phyloP scores from a whole-genome alignment of 1,284 basidiomycete genomes.

The Puccinia sorghi region DNA sequence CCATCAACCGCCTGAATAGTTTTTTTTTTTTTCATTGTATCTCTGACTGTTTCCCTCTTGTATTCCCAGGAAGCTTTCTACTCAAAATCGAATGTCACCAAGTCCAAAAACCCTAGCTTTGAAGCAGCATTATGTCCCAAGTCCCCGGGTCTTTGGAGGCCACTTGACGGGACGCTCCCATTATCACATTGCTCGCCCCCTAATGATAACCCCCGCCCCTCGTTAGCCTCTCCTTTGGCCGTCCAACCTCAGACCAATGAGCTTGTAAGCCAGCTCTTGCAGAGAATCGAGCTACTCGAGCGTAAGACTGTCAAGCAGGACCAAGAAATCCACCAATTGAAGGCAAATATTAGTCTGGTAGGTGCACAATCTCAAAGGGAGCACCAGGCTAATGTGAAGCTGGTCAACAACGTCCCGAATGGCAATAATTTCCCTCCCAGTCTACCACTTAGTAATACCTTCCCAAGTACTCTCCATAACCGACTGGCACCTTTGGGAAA shows the following conservation, averaged over 20 bases:
- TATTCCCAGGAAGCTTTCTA: constrained; percentile 46
- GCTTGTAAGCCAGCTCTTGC: constrained; percentile 39
- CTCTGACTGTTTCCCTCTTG: background rate
- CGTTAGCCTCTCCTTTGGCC: constrained; percentile 42
- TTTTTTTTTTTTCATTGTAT: background rate
- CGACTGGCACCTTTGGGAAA: constrained; percentile 19
- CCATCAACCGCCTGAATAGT: background rate
- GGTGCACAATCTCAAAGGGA: constrained; percentile 28
- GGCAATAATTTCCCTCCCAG: background rate
- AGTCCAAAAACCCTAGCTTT: constrained; percentile 6
- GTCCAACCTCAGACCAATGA: constrained; percentile 27
- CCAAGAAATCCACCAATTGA: constrained; percentile 33
- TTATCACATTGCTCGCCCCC: constrained; percentile 18
- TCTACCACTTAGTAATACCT: background rate
- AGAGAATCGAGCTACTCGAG: constrained; percentile 47
- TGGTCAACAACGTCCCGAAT: constrained; percentile 9
- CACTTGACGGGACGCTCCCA: constrained; percentile 15
- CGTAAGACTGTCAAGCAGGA: constrained; percentile 44
- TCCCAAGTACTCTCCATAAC: constrained; percentile 10
- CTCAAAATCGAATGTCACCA: constrained; percentile 50
- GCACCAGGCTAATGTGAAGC: constrained; percentile 14
- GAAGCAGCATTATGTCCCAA: background rate
- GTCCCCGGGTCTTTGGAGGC: constrained; percentile 43
- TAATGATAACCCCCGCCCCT: background rate
- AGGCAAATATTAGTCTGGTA: constrained; percentile 31